A percentile compares a stretch with the other conserved stretches of the same genome.
phyloP scores from a whole-genome alignment of 306 rosid genomes.

The Citrullus colocynthis region DNA sequence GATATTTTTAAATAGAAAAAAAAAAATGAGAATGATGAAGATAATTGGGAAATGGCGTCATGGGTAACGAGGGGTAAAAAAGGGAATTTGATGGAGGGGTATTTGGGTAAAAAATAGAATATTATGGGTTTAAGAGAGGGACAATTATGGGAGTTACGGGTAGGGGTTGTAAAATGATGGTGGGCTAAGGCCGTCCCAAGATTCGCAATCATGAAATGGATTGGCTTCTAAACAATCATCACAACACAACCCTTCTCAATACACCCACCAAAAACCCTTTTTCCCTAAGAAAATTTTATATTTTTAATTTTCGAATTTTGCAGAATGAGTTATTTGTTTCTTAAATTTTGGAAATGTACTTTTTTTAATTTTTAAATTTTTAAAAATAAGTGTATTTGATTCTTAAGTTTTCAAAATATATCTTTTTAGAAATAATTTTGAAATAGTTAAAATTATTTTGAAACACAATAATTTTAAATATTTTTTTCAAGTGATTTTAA shows the following conservation, averaged over 20 bases:
- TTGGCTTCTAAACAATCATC: constrained; percentile 76
- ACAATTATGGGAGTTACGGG: constrained; percentile 63
- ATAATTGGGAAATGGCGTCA: constrained; percentile 52
- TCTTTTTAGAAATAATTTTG: too few species aligned
- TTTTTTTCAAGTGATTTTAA: too few species aligned
- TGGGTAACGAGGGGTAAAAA: constrained; percentile 34
- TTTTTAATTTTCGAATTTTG: too few species aligned
- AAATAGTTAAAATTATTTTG: too few species aligned
- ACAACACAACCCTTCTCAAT: constrained; percentile 13
- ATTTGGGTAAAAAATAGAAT: constrained; percentile 17
- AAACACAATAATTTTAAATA: too few species aligned
- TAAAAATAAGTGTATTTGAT: too few species aligned
- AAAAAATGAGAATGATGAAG: constrained; percentile 6
- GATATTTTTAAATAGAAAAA: too few species aligned
- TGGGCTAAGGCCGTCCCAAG: constrained; percentile 96
- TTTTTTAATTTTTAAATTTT: too few species aligned
- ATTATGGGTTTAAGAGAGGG: constrained; percentile 37
- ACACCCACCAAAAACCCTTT: constrained; percentile 2
- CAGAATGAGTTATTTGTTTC: too few species aligned
- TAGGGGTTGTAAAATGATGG: constrained; percentile 87
- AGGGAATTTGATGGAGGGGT: constrained; percentile 11
- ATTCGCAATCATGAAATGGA: constrained; percentile 99
- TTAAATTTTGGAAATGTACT: too few species aligned
- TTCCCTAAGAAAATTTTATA: neutral
- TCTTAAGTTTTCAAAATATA: too few species aligned